Conservation (phyloP, 176 grass and related monocot genomes). For the Aegilops tauschii region DNA sequence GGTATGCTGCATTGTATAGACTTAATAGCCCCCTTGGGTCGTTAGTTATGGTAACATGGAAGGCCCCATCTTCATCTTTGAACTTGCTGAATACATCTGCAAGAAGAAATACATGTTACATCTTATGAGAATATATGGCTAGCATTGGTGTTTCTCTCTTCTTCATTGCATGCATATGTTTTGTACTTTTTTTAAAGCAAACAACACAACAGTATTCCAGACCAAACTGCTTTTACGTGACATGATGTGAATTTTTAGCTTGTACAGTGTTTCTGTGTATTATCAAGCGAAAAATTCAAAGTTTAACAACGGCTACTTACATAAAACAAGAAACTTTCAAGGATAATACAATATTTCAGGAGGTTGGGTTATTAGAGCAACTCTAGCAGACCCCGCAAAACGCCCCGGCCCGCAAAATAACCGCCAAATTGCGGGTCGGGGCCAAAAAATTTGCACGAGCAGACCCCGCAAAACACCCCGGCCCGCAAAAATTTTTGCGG, state of each 20-base stretch:
- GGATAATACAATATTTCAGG: background rate
- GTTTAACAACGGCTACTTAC: background rate
- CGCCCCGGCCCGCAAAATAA: no score
- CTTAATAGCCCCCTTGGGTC: slow-evolving; percentile 33
- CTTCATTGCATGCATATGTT: background rate
- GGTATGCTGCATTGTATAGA: slow-evolving; percentile 35
- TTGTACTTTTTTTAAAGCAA: background rate
- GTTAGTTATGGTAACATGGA: background rate
- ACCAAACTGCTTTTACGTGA: background rate
- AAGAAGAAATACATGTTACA: background rate
- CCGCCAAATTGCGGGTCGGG: no score
- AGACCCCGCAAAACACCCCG: no score
- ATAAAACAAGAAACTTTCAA: background rate
- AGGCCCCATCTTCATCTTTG: slow-evolving; percentile 4
- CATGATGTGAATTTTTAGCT: background rate
- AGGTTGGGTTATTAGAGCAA: background rate
- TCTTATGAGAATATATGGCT: background rate
- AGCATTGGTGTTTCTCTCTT: background rate
- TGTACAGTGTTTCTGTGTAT: background rate
- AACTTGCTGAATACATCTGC: slow-evolving; percentile 34
- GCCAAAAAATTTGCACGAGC: no score
- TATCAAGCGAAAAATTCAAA: background rate
- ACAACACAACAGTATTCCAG: background rate
- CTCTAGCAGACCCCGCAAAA: no score
- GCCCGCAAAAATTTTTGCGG: no score